Conservation (phyloP, 306 rosid species). For the Cicer judaicum region DNA sequence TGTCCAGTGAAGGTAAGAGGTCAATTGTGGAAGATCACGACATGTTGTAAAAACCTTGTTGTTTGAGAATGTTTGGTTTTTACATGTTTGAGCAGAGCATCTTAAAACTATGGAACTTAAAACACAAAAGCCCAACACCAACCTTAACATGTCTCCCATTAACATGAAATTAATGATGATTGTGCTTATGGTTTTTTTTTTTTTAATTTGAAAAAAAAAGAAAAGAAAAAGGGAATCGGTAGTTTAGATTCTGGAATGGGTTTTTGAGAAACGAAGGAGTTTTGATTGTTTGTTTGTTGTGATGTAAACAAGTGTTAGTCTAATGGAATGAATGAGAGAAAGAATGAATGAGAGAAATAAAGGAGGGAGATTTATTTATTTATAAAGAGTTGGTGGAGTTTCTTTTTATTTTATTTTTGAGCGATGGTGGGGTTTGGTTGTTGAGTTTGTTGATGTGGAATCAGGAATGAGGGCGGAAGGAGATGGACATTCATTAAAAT, state of each 20-base stretch:
- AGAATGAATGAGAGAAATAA: constrained; percentile 32
- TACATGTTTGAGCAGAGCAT: constrained; percentile 66
- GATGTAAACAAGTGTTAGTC: constrained; percentile 5
- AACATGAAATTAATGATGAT: constrained; percentile 15
- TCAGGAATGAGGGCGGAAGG: not conserved
- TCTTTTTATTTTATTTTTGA: not conserved
- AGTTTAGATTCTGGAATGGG: constrained; percentile 9
- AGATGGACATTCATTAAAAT: not conserved
- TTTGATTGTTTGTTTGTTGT: constrained; percentile 19
- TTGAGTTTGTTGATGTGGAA: constrained; percentile 16
- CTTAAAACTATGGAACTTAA: constrained; percentile 41
- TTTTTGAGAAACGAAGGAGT: constrained; percentile 2
- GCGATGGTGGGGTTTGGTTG: not conserved
- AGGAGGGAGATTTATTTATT: constrained; percentile 29
- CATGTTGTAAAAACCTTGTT: constrained; percentile 51
- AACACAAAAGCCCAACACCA: constrained; percentile 43
- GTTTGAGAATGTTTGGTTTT: constrained; percentile 47
- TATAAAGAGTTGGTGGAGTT: constrained; percentile 50
- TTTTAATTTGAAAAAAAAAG: too few relatives aligned
- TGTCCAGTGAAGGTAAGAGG: constrained; percentile 72
- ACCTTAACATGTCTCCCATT: constrained; percentile 41
- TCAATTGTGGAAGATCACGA: constrained; percentile 58
- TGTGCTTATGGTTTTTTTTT: not conserved
- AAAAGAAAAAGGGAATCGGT: too few relatives aligned
- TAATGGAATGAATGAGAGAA: too few relatives aligned